Evolutionary conservation across 208 protist species (phyloP), one percentile per base, ranked within the genome.

Genomic region (Porcisia hertigi): DNA sequence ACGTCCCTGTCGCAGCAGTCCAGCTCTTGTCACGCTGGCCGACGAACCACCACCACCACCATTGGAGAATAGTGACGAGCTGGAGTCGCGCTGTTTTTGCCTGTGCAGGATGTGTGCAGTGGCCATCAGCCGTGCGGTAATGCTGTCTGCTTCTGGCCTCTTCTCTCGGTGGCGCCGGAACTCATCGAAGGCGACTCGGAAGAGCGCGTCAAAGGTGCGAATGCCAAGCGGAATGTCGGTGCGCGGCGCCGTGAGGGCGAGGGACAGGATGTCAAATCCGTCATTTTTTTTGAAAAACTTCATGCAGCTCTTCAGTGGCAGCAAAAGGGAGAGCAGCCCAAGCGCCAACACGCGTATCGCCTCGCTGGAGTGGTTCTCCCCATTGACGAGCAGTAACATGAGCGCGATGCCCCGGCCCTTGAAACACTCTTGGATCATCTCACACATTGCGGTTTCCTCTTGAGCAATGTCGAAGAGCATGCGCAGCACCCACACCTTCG

Each of bases 391-490:
- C 65, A 83, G 55, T 60, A 97, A 69, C 5, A 97, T 75, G 57
- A 88, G 94, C 25, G 73, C 84, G 55, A 85, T 47, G 25, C 91
- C 91, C 12, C 81, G 82, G n/a, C 85, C 84, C 30, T 89, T 86
- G 81, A 91, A 94, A 69, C 82, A 87, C 25, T 78, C 80, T 57
- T 73, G 75, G 60, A 96, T 89, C 58, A 83, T 66, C 55, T 96
- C 90, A 62, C 89, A 92, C 84, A 95, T 89, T 62, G 79, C 47
- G 20, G 83, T 59, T 59, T 95, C 86, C 8, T 91, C 89, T 9
- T 88, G 80, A 20, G 94, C 84, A 49, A 96, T 83, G 71, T 97
- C 92, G 77, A 92, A 97, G n/a, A 97, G 83, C 94, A 97, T 97
- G 64, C 87, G 87, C 71, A 97, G 59, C 30, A 97, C 80, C 49